These are phyloP conservation scores for Hanseniaspora occidentalis DNA, from an alignment of 805 yeast species.

Conservation along the genomic window DNA sequence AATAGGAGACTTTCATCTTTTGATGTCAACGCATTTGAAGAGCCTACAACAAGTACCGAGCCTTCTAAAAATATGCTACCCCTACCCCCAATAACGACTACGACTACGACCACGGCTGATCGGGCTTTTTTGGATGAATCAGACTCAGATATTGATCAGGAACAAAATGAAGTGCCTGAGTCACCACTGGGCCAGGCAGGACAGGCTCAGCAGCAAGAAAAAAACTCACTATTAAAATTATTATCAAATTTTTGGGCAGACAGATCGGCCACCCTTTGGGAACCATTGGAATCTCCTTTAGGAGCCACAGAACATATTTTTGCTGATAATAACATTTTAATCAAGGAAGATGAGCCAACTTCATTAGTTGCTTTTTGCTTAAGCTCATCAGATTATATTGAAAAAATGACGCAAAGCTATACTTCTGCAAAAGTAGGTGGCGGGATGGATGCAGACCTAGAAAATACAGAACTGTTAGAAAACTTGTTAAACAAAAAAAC, in stretches of 20 bases:
- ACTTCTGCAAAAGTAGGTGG: background rate
- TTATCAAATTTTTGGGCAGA: conserved; percentile 95
- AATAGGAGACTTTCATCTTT: no score
- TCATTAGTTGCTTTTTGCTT: conserved; percentile 88
- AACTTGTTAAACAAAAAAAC: conserved; percentile 63
- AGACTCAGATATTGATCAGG: background rate
- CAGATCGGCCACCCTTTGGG: conserved; percentile 91
- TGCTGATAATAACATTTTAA: conserved; percentile 85
- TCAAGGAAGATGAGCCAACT: conserved; percentile 93
- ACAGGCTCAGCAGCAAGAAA: conserved; percentile 39
- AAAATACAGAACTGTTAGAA: conserved; percentile 35
- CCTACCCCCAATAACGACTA: conserved; percentile 12
- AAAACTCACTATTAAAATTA: conserved; percentile 67
- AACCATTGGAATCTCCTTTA: conserved; percentile 76
- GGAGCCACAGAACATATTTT: conserved; percentile 74
- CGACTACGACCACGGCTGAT: conserved; percentile 5
- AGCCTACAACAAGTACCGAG: background rate
- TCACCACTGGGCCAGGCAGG: background rate
- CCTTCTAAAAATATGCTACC: conserved; percentile 10
- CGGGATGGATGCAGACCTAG: background rate
- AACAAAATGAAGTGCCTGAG: background rate
- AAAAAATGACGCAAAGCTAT: conserved; percentile 36
- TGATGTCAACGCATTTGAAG: no score
- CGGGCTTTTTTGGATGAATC: background rate
- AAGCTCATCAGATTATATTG: conserved; percentile 70